Conservation (phyloP, 2,329 filamentous ascomycete genomes). For the Tolypocladium paradoxum region DNA sequence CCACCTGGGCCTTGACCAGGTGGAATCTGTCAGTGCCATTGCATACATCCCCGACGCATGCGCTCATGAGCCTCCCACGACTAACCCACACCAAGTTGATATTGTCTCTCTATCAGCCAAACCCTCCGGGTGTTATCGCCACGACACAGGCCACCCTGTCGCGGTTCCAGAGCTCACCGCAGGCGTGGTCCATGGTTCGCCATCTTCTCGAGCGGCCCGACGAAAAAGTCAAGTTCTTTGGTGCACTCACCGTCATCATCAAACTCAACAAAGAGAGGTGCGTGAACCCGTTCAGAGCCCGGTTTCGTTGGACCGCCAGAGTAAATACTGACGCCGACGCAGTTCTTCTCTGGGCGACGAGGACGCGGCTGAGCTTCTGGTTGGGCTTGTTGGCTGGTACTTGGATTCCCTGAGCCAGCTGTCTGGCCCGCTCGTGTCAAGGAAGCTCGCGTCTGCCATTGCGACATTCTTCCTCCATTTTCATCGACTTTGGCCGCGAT, state of each 20-base stretch:
- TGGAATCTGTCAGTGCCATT: slow-evolving; percentile 12
- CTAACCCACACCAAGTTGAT: slow-evolving; percentile 28
- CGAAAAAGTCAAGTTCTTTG: slow-evolving; percentile 79
- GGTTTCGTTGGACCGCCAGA: background rate
- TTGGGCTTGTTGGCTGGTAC: slow-evolving; percentile 53
- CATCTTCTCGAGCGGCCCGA: slow-evolving; percentile 58
- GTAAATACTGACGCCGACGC: background rate
- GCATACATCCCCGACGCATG: background rate
- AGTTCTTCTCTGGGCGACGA: slow-evolving; percentile 42
- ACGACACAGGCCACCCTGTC: slow-evolving; percentile 64
- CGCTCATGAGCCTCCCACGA: background rate
- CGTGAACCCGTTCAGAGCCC: too few species aligned
- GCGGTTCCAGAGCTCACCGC: slow-evolving; percentile 62
- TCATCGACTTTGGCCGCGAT: slow-evolving; percentile 54
- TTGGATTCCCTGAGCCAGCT: slow-evolving; percentile 40
- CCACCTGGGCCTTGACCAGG: slow-evolving; percentile 10
- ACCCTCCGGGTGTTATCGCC: slow-evolving; percentile 34
- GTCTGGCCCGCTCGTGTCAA: slow-evolving; percentile 50
- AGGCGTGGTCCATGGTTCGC: slow-evolving; percentile 81
- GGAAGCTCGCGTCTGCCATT: slow-evolving; percentile 68
- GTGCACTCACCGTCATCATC: slow-evolving; percentile 82
- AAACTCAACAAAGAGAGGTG: slow-evolving; percentile 90
- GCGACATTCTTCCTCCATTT: slow-evolving; percentile 67
- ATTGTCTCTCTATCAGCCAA: slow-evolving; percentile 42
- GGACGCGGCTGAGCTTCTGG: slow-evolving; percentile 47